Percentiles rank a stretch among this genome's conserved stretches.
phyloP scores from a whole-genome alignment of 768 basidiomycete species.

The Dioszegia crocea region DNA sequence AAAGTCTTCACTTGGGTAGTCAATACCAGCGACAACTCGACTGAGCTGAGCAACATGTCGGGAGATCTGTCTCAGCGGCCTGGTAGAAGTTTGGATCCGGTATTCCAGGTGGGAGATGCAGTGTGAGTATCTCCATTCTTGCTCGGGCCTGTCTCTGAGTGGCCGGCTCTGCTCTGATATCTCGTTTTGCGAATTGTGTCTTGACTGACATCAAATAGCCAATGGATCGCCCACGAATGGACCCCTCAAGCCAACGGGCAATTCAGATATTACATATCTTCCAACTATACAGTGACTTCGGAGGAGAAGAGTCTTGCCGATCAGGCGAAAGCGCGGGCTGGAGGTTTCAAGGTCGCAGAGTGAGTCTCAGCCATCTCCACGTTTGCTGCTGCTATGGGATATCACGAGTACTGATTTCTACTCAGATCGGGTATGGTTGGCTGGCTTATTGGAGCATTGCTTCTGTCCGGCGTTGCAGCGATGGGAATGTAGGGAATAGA shows the following conservation, averaged over 20 bases:
- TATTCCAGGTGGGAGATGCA: not conserved
- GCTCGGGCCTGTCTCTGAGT: too few relatives aligned
- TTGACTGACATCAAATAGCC: too few relatives aligned
- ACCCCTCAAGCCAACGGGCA: not conserved
- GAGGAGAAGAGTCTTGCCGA: not conserved
- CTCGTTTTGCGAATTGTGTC: too few relatives aligned
- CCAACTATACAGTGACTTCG: not conserved
- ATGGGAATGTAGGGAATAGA: too few relatives aligned
- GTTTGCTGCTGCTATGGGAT: too few relatives aligned
- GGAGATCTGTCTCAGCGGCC: not conserved
- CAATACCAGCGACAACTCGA: not conserved
- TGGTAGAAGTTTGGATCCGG: not conserved
- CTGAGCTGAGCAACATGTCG: not conserved
- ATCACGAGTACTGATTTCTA: too few relatives aligned
- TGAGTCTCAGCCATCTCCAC: too few relatives aligned
- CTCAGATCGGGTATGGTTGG: too few relatives aligned
- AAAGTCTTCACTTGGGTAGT: slow-evolving; percentile 5
- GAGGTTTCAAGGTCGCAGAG: too few relatives aligned
- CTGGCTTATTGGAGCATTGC: too few relatives aligned
- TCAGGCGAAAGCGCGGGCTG: not conserved
- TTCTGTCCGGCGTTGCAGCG: too few relatives aligned
- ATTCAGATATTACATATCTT: not conserved
- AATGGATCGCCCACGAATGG: slow-evolving; percentile 2
- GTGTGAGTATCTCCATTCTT: not conserved
- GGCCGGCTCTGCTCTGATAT: too few relatives aligned